phyloP scores from a whole-genome alignment of 192 early-diverging fungal species.

The Allomyces javanicus region DNA sequence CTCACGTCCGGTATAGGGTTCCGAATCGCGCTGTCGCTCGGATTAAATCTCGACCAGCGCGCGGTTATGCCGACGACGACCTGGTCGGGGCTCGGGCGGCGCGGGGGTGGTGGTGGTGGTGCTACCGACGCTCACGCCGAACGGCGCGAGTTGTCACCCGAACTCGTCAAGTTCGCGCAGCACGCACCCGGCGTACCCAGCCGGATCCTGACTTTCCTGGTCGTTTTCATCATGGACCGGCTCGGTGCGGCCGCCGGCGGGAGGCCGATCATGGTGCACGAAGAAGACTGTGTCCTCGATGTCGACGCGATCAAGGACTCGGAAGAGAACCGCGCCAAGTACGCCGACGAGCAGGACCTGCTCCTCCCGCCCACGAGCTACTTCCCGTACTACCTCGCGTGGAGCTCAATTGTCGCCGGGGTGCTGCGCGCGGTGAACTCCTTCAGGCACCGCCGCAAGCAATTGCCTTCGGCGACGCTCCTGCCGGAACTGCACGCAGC shows the following conservation, averaged over 20 bases:
- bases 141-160: too few species aligned
- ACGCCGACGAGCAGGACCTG: background rate
- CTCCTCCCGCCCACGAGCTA: background rate
- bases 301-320: background rate
- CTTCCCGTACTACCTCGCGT: background rate
- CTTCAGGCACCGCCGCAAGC: background rate
- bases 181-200: background rate
- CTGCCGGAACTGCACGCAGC: background rate
- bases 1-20: background rate
- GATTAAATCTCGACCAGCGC: background rate
- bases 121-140: too few species aligned
- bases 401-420: background rate
- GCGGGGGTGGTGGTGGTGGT: too few species aligned
- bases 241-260: background rate
- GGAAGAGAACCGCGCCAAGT: background rate
- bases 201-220: background rate
- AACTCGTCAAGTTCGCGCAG: too few species aligned
- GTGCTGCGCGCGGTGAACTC: background rate
- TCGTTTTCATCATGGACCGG: background rate
- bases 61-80: background rate
- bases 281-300: background rate
- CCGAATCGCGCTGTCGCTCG: background rate
- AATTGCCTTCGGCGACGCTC: background rate
- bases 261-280: background rate
- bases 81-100: too few species aligned